phyloP scores from a whole-genome alignment of 768 basidiomycete genomes.

The Termitomyces sp. region DNA sequence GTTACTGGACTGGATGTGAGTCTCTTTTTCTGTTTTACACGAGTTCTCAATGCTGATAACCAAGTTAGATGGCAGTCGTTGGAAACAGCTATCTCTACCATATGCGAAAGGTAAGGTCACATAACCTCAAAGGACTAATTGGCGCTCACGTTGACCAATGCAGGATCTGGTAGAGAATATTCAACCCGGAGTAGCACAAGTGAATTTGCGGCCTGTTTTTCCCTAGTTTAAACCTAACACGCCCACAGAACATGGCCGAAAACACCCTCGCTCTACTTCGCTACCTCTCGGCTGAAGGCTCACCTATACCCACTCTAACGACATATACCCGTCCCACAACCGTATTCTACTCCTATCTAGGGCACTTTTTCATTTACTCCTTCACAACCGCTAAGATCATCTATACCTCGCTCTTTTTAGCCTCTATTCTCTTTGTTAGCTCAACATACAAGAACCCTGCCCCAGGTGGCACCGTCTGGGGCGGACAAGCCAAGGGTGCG shows the following conservation, averaged over 20 bases:
- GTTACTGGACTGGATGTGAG: conserved; percentile 85
- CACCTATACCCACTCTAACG: conserved; percentile 63
- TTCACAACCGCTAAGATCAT: conserved; percentile 63
- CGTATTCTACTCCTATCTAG: conserved; percentile 74
- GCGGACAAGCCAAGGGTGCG: conserved; percentile 36
- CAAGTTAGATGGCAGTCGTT: conserved; percentile 77
- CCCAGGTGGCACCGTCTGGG: conserved; percentile 28
- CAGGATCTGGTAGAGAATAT: conserved; percentile 83
- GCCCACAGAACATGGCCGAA: conserved; percentile 78
- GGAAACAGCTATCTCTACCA: conserved; percentile 94
- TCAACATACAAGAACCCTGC: conserved; percentile 30
- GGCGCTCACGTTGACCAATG: not conserved
- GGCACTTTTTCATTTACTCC: conserved; percentile 68
- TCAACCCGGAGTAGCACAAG: conserved; percentile 72
- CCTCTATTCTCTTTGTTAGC: conserved; percentile 39
- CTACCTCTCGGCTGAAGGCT: conserved; percentile 64
- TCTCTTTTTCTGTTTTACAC: conserved; percentile 18
- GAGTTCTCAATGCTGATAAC: conserved; percentile 5
- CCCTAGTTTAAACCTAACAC: not conserved
- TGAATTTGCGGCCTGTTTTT: conserved; percentile 11
- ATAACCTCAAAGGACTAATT: not conserved
- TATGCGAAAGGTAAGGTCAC: conserved; percentile 68
- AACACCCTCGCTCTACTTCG: conserved; percentile 77
- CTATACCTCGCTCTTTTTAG: conserved; percentile 48
- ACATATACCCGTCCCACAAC: conserved; percentile 51